These are phyloP conservation scores for Rhodotorula kratochvilovae DNA, from an alignment of 768 basidiomycete genomes.

Conservation along the genomic window DNA sequence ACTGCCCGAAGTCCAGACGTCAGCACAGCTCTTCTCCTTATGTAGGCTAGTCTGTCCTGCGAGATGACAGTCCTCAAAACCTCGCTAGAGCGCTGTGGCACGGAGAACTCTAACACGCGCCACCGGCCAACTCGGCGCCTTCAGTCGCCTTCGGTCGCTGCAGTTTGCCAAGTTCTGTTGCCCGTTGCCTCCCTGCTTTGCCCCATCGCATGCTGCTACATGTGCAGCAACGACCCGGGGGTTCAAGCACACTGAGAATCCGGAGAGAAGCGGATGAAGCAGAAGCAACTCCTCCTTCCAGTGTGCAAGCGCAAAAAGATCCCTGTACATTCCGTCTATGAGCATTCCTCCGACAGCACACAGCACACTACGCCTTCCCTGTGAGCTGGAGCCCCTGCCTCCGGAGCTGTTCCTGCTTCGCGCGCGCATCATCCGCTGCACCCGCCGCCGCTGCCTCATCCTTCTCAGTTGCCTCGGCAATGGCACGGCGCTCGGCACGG, in stretches of 20 bases:
- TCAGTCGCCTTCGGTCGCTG: too few species aligned
- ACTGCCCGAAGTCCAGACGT: too few species aligned
- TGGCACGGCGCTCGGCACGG: slow-evolving; percentile 26
- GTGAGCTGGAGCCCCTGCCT: slow-evolving; percentile 17
- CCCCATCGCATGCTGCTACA: too few species aligned
- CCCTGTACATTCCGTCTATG: neutral
- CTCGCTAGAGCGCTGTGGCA: too few species aligned
- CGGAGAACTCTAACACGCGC: too few species aligned
- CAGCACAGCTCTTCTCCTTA: too few species aligned
- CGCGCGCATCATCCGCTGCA: neutral
- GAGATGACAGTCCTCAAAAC: too few species aligned
- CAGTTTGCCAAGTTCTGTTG: too few species aligned
- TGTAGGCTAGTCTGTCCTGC: too few species aligned
- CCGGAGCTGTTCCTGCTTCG: slow-evolving; percentile 7
- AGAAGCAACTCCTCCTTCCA: slow-evolving; percentile 38
- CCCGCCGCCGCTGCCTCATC: neutral
- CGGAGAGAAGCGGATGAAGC: slow-evolving; percentile 52
- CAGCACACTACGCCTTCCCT: slow-evolving; percentile 7
- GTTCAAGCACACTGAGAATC: slow-evolving; percentile 52
- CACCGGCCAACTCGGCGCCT: too few species aligned
- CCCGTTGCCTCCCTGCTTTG: neutral
- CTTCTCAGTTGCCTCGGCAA: slow-evolving; percentile 16
- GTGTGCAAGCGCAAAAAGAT: slow-evolving; percentile 4
- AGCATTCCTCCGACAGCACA: neutral
- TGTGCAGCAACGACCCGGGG: slow-evolving; percentile 35